Base-by-base conservation (phyloP, 257 asterid genomes). In the Ocimum tenuiflorum region DNA sequence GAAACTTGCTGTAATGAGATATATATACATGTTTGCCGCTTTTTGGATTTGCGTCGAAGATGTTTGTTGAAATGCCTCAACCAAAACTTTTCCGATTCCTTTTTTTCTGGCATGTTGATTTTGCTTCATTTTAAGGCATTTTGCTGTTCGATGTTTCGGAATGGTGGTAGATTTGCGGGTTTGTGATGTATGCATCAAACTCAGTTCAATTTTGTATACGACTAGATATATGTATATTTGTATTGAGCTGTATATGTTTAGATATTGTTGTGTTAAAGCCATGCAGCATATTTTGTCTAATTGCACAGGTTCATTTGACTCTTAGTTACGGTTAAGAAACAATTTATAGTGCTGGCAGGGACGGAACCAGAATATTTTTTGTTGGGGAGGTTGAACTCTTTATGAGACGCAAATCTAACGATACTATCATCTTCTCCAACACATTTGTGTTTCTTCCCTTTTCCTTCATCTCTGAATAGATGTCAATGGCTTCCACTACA, bases 21-120 rank as follows among this genome's bases (percentile, higher is more conserved):
- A 0, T 41, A 8, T 31, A 31, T 31, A 31, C 2, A 27, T 27
- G 31, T 27, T 17, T 23, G 12, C 15, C 6, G 22, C 10, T 2
- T 6, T 17, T n/a, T 41, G 0, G 38, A 54, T 15, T 54, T 38
- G 8, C 19, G 3, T 33, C 35, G 43, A 14, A 77, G 23, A 0
- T 77, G 81, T 72, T 77, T 72, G 79, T 23, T 65, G 53, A 72
- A 77, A 77, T 68, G 79, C 62, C 65, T 36, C 48, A 51, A 22
- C 35, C 59, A 68, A 42, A 9, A 35, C 19, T 66, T 67, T 6
- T 60, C 11, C 24, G 27, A 3, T 62, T 39, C 19, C 35, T 17
- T 13, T 4, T 43, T 11, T 8, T 18, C 45, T 67, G 36, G 19
- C 14, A 31, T 39, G 18, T 43, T 20, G 18, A 9, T 36, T 42